Base-by-base conservation (phyloP, 257 asterid species). In the Verbena officinalis region DNA sequence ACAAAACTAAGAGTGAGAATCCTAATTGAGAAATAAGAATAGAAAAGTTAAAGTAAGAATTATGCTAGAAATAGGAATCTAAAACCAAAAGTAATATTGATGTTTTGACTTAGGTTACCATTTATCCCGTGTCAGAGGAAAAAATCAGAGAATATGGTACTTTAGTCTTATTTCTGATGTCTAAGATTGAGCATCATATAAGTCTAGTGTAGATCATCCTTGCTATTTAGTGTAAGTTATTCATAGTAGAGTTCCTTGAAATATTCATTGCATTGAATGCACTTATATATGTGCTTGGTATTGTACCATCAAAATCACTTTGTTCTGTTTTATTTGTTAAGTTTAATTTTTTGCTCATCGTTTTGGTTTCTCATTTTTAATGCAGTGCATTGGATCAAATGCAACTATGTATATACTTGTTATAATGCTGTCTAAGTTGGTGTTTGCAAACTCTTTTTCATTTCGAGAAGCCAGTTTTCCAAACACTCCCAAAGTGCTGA, bases 221-320 rank as follows among this genome's bases (percentile, higher is more conserved):
- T 67, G 51, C 56, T 49, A 40, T 53, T 60, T 56, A 17, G 49
- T 27, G 24, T 67, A 45, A 60, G 22, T 30, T 36, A 48, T 31
- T 20, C 54, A 5, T 21, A 51, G 44, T 17, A 9, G 51, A 68
- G 24, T 55, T 36, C 13, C 38, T 33, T 52, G 8, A n/a, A n/a
- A 58, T 52, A 22, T 46, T n/a, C 33, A 13, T 31, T 59, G 15
- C 43, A 39, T 34, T 36, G 31, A 59, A n/a, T 46, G 55, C 30
- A 60, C 3, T 59, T 9, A 51, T 8, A 17, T 59, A 24, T 45
- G 10, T 61, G 24, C 61, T 30, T 46, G 19, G 30, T 49, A 13
- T 22, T 31, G 45, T 56, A 55, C 48, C 50, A 42, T 15, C 55
- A 10, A 15, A 36, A 1, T 36, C 40, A 36, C 3, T 3, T 36